Base-by-base conservation (phyloP, 352 stramenopile genomes). In the Globisporangium alternatum region DNA sequence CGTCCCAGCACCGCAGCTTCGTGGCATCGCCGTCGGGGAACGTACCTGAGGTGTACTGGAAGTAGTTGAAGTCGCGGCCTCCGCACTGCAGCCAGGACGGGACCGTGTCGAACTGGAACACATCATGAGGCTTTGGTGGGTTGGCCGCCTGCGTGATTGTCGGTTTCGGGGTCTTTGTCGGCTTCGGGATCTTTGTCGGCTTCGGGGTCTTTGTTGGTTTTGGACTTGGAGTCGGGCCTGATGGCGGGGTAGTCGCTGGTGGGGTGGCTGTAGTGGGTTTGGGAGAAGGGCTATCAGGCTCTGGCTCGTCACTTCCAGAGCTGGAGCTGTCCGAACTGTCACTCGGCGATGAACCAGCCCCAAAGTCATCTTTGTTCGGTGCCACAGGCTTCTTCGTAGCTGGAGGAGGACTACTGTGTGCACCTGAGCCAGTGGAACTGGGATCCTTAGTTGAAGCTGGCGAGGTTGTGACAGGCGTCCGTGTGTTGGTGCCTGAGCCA, bases 11-110 rank as follows among this genome's bases (percentile, higher is more conserved):
- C 3, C 30, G 58, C 5, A 78, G 56, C 31, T 70, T 69, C 2
- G 62, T 73, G 0, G 57, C 47, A 22, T 72, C 68, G 5, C 55
- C 12, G 15, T 53, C 54, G 10, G 62, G 28, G 6, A 66, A 43
- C 5, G 60, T 39, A 6, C 65, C 60, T 0, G 37, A 35, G 5
- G 69, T 62, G 41, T 74, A 75, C 28, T 75, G 60, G 3, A 56
- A 28, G 35, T 80, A 80, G 65, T 77, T 66, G 55, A 80, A 75
- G 25, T 15, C 37, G 7, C 60, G 9, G 15, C 72, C 72, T 43
- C 72, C 72, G 41, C 72, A 80, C 22, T 77, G 72, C 7, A 68
- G 28, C 72, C 72, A 80, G 0, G 64, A 19, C 13, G 49, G 49
- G 1, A 66, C 51, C 17, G n/a, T 30, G 17, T 59, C 60, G 30